Percentiles rank a stretch among this genome's conserved stretches.
These are phyloP conservation scores for Wallacemonas sp. DNA, from an alignment of 208 protist species.

Conservation along the genomic window DNA sequence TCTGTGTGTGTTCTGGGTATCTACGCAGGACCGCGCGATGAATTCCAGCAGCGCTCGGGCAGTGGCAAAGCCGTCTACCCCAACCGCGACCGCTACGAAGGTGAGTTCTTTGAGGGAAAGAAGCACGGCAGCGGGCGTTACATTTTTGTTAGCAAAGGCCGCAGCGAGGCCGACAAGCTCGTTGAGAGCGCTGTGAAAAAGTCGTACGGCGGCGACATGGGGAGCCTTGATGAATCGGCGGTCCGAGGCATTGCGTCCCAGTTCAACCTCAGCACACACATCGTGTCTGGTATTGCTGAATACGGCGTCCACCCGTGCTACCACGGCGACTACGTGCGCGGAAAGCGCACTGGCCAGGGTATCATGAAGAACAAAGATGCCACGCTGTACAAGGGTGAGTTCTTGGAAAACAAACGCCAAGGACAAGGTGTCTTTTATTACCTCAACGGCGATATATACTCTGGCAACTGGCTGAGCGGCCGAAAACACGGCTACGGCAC, in stretches of 20 bases:
- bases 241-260: slow-evolving; percentile 40
- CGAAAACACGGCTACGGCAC: slow-evolving; percentile 87
- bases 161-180: slow-evolving; percentile 80
- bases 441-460: slow-evolving; percentile 90
- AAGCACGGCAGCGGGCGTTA: slow-evolving; percentile 86
- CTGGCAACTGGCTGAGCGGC: slow-evolving; percentile 82
- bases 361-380: slow-evolving; percentile 92
- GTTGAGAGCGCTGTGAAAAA: slow-evolving; percentile 65
- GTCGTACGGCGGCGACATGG: slow-evolving; percentile 38
- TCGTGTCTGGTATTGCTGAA: slow-evolving; percentile 63
- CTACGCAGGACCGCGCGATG: slow-evolving; percentile 85
- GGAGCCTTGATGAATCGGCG: slow-evolving; percentile 16
- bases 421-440: slow-evolving; percentile 92
- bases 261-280: slow-evolving; percentile 58
- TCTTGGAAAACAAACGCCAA: slow-evolving; percentile 85
- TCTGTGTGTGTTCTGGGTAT: slow-evolving; percentile 80
- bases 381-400: slow-evolving; percentile 91
- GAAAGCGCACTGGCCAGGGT: slow-evolving; percentile 73
- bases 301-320: slow-evolving; percentile 84
- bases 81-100: slow-evolving; percentile 86
- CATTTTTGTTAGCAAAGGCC: slow-evolving; percentile 67
- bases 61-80: slow-evolving; percentile 83
- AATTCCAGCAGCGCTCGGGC: slow-evolving; percentile 90
- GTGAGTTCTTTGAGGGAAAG: slow-evolving; percentile 89
- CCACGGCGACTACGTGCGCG: slow-evolving; percentile 84